Base-by-base conservation (phyloP, 2,329 filamentous ascomycete genomes). In the Pseudopyrenochaeta lycopersici region DNA sequence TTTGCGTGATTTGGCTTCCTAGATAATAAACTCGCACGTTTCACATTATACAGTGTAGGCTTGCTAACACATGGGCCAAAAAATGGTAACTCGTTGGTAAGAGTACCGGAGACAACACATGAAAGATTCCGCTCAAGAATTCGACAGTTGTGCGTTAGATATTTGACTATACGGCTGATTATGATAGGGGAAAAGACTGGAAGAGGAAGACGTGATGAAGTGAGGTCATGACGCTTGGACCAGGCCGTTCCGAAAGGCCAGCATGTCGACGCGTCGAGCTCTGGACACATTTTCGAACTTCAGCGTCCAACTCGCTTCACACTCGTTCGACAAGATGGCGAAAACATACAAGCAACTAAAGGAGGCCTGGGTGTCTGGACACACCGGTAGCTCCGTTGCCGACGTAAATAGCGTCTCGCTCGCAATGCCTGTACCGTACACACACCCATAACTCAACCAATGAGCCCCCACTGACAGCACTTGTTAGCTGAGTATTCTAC, bases 361-460 rank as follows among this genome's bases (percentile, higher is more conserved):
- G 80, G 93, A 96, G 81, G 92, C 92, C 72, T 97, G 97, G 75
- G 95, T 99, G 70, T 97, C 94, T 49, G 91, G 92, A 74, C 86
- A 97, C 27, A 88, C 89, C 6, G 95, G 95, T 35, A 92, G 95
- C 54, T 84, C 87, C 29, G 88, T 96, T 56, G 80, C 84, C 64
- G 95, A 99, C 75, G 93, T 99, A 79, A 94, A 93, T 74, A 84
- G 86, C 66, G 90, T 98, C 64, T 92, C 91, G 42, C 84, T 90
- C 43, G 89, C 96, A 60, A 91, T 92, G 71, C 88, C 93, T 71
- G 95, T 97, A 85, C 64, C 56, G 68, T 67, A 64, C 52, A 65
- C 62, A 52, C 40, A 47, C 56, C 56, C 70, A 59, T 30, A 50
- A 48, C 45, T 48, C 43, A 30, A 35, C 35, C 48, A 32, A 47